phyloP scores from a whole-genome alignment of 306 rosid genomes.

The Rosa multiflora region DNA sequence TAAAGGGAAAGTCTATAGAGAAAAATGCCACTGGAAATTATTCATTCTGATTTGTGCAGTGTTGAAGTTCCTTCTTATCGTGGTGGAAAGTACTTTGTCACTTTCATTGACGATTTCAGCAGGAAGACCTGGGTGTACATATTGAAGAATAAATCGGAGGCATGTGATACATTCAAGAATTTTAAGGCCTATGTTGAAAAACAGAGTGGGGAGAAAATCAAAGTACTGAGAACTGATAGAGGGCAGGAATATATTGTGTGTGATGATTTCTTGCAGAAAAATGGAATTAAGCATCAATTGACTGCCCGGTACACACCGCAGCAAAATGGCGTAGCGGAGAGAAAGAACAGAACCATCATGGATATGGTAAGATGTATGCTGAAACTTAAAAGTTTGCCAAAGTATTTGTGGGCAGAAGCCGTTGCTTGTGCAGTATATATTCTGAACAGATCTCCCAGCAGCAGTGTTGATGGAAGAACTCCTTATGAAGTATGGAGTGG shows the following conservation, averaged over 20 bases:
- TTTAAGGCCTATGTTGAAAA: not conserved
- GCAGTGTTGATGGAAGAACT: too few species aligned
- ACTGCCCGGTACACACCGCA: not conserved
- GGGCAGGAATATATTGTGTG: not conserved
- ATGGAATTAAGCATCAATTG: not conserved
- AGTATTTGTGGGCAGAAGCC: not conserved
- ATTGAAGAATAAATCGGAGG: too few species aligned
- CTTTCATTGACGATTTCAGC: too few species aligned
- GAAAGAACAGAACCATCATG: not conserved
- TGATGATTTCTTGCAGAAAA: not conserved
- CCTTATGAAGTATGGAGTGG: too few species aligned
- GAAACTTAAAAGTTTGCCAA: not conserved
- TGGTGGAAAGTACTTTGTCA: too few species aligned
- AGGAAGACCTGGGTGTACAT: too few species aligned
- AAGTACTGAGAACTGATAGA: not conserved
- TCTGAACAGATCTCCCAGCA: not conserved
- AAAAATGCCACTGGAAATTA: too few species aligned
- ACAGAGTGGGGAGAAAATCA: not conserved
- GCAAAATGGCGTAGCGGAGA: not conserved
- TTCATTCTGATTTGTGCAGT: too few species aligned
- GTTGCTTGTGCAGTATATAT: not conserved
- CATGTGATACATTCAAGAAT: not conserved
- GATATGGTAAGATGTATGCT: not conserved
- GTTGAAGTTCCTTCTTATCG: too few species aligned
- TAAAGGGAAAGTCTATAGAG: too few species aligned